Base-by-base conservation (phyloP, 2,329 filamentous ascomycete genomes). In the Neodidymelliopsis sp. region DNA sequence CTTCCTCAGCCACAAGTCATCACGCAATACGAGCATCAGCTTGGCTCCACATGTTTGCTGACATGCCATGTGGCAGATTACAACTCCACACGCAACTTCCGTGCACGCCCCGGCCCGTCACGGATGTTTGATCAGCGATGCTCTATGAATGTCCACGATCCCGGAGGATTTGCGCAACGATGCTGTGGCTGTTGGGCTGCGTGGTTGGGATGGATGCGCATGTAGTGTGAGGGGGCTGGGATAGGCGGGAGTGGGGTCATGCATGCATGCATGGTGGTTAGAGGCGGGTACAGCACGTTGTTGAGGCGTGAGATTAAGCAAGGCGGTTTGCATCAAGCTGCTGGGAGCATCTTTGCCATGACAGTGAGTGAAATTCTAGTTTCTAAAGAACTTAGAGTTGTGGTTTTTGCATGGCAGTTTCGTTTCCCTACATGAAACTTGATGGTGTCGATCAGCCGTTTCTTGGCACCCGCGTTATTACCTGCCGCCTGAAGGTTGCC, bases 41-140 rank as follows among this genome's bases (percentile, higher is more conserved):
- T 35, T 44, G 46, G 46, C 28, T 49, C 46, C 46, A 49, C 46
- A 44, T 15, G 19, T 29, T 38, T 38, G 47, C 47, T 50, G 35
- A 50, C 47, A 40, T 50, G 35, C 44, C 47, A 40, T n/a, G 33
- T 38, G 18, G 22, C 37, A 41, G 25, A 36, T 48, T 40, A 18
- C 35, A 30, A 35, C 19, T 30, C 29, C 29, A 33, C 22, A 22
- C 23, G 2, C 22, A n/a, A 13, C n/a, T 23, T 37, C 37, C 31
- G 30, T 42, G 47, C 35, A 40, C 40, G 40, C 19, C 36, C 35
- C 40, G 47, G 47, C 24, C 47, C 45, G 47, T 16, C 25, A 41
- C 47, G 47, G 29, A 37, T 40, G 47, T 40, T 10, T 36, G 47
- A 36, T 40, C 40, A 34, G n/a, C 36, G 8, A 30, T 9, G n/a